Base-by-base conservation (phyloP, 805 yeast genomes). In the Ogataea haglerorum region DNA sequence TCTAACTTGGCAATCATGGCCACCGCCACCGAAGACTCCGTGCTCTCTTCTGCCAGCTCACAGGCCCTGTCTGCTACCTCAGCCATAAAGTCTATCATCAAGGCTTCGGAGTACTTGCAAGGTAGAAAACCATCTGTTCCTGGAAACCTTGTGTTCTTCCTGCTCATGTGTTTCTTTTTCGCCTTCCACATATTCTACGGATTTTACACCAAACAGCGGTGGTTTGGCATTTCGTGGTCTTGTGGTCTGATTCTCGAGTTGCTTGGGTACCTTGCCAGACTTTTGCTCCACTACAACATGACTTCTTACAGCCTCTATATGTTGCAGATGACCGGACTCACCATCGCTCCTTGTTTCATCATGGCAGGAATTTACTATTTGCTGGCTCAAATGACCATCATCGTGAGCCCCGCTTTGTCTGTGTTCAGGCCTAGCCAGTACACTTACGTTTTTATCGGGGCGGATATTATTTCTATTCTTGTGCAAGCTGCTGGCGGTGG, bases 401-500 rank as follows among this genome's bases (percentile, higher is more conserved):
- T 85, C 1, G 79, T 77, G 53, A 87, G 87, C 2, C 64, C 68
- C 42, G 55, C 64, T 13, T 80, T 63, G 48, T 78, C 89, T 0
- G 16, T 64, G 5, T 43, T 76, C 23, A 67, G 63, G 42, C 90
- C 91, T 6, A 69, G 75, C 68, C 67, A 67, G 51, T 82, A 80
- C 53, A 72, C 89, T 0, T 72, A 75, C 38, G 64, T 83, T 8
- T 88, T 87, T 53, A 74, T 87, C 10, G 47, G 68, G 10, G 78
- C 82, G 56, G 95, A 88, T 63, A 53, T 84, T 4, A 50, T 79
- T 4, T 73, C 89, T 15, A 66, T 86, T 46, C 63, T 76, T 1
- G 55, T 86, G 15, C 95, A 86, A 63, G 90, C 80, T 3, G 71
- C 65, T 8, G 95, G 95, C 32, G 95, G 95, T 53, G 93, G 82